phyloP scores from a whole-genome alignment of 371 early-diverging fungal genomes.

The Mucor circinelloides region DNA sequence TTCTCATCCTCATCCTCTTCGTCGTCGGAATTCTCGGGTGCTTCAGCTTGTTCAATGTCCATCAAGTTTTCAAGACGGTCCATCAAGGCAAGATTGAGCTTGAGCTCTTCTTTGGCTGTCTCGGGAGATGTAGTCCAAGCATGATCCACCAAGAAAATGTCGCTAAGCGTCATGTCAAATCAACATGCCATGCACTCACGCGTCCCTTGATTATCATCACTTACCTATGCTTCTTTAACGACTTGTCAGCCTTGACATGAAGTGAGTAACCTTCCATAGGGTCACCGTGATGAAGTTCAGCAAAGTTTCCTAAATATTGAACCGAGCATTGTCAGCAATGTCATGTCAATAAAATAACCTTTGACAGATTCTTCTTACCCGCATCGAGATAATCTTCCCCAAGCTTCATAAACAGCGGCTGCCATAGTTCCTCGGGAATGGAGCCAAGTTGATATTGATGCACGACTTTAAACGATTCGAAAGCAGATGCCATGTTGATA shows the following conservation, averaged over 20 bases:
- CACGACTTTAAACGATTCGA: constrained; percentile 60
- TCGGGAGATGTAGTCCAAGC: constrained; percentile 75
- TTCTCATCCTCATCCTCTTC: constrained; percentile 35
- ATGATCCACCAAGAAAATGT: constrained; percentile 72
- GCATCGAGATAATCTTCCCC: constrained; percentile 66
- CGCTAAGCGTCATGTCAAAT: constrained; percentile 32
- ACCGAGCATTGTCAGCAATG: not conserved
- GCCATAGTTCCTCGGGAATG: constrained; percentile 63
- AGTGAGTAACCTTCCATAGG: constrained; percentile 58
- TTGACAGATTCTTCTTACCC: no score
- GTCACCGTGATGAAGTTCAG: constrained; percentile 63
- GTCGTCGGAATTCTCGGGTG: constrained; percentile 38
- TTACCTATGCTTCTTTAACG: constrained; percentile 58
- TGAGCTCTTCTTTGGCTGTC: constrained; percentile 56
- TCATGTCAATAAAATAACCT: no score
- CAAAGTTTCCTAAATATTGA: constrained; percentile 29
- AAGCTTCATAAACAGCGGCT: constrained; percentile 64
- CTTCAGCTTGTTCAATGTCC: constrained; percentile 56
- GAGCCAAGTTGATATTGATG: constrained; percentile 63
- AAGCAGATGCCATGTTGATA: constrained; percentile 29
- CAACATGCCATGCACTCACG: not conserved
- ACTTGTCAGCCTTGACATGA: constrained; percentile 54
- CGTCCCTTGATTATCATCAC: not conserved
- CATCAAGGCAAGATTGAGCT: constrained; percentile 52
- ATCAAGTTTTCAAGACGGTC: constrained; percentile 69